Evolutionary conservation across 2,329 filamentous ascomycete genomes (phyloP), one percentile per base, ranked within the genome.

Genomic region (Cyanodermella asteris): DNA sequence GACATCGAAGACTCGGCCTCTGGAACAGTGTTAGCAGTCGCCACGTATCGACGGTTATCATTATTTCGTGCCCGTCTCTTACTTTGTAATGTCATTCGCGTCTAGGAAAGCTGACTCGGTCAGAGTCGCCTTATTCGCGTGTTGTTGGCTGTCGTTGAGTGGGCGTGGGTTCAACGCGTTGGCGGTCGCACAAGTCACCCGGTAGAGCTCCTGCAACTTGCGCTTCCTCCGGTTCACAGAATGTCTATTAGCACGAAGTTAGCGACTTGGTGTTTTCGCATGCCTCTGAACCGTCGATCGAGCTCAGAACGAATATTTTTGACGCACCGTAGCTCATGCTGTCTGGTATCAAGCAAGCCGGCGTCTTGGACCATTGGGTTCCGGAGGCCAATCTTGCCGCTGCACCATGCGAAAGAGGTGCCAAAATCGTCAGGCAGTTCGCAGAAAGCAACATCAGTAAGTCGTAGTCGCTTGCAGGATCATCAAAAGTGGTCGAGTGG

Each of bases 131-230:
- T n/a, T n/a, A n/a, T n/a, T n/a, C n/a, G n/a, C n/a, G n/a, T 55
- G 54, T 44, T 64, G 56, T 46, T 57, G 55, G 49, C 59, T 52
- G 44, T 63, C 60, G 40, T 65, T 64, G 40, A 70, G 44, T 35
- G 55, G 56, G 47, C n/a, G n/a, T n/a, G n/a, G n/a, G n/a, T n/a
- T n/a, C n/a, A n/a, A n/a, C n/a, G 56, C 53, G 49, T 67, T 58
- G 43, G 60, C 52, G 49, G 44, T 49, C 41, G 51, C 50, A 32
- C 54, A 46, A 36, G 73, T 74, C 58, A 76, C 72, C 61, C 76
- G 66, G 58, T 75, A 91, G 41, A 91, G 64, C 56, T 87, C 75
- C 49, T 73, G 72, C 47, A 91, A 64, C 61, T 90, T 90, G 51
- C 78, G 72, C 66, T 90, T 87, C 53, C 77, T 74, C 61, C 75